Base-by-base conservation (phyloP, 129 eudicot genomes). In the Daucus carota region DNA sequence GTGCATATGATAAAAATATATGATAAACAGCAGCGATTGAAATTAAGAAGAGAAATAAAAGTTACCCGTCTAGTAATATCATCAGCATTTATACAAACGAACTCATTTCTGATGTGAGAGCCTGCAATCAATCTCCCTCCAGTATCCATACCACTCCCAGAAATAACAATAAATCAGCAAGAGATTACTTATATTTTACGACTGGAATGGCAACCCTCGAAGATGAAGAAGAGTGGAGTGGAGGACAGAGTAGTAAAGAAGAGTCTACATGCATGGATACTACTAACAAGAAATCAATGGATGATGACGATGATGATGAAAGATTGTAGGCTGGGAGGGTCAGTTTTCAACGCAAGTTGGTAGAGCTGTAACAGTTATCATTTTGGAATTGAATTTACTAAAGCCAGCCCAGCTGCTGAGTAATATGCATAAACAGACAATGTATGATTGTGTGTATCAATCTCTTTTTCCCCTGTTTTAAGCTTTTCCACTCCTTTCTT, bases 111-210 rank as follows among this genome's bases (percentile, higher is more conserved):
- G 52, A 74, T 81, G 77, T 84, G 88, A 73, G 88, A 84, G 50
- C 88, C 88, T 77, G 88, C 85, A 74, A 84, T 74, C 26, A 84
- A 84, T 72, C 87, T 80, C 57, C 87, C 85, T 16, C 85, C 73
- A 13, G 44, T 67, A 67, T 77, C 65, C 85, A 84, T 81, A 69
- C 80, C 82, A 80, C 33, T 32, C 67, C 40, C 13, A 33, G 32
- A 70, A 44, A 57, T 11, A 42, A 46, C n/a, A n/a, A n/a, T n/a
- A 75, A 18, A 63, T 62, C 45, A 81, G 31, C 43, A 47, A 44
- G 45, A 43, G 29, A 8, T 2, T 45, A 24, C n/a, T n/a, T 47
- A 3, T 46, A 46, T 1, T 13, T 9, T 44, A 44, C 17, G 17
- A 44, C 47, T 44, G 16, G 47, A 44, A 44, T 1, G 12, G 47